phyloP scores from a whole-genome alignment of 116 monocot species.

The Cymodocea nodosa region DNA sequence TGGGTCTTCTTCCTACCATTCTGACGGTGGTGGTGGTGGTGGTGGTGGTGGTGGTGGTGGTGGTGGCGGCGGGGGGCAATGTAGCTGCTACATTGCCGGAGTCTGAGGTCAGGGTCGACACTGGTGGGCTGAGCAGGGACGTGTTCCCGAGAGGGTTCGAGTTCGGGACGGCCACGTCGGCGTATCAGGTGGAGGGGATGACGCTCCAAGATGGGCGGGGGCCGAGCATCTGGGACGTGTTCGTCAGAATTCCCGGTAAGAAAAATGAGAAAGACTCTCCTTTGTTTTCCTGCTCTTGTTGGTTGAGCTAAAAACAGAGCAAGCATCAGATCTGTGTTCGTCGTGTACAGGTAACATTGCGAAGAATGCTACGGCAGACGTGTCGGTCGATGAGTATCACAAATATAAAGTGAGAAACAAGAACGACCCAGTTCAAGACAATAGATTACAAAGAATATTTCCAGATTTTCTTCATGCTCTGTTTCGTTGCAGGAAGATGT shows the following conservation, averaged over 20 bases:
- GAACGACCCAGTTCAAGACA: too few relatives aligned
- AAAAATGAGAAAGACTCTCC: neutral
- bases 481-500: constrained; percentile 47
- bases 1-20: neutral
- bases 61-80: neutral
- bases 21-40: neutral
- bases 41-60: neutral
- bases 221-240: constrained; percentile 61
- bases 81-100: neutral
- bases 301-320: neutral
- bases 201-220: constrained; percentile 47
- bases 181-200: constrained; percentile 77
- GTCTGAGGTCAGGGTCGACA: constrained; percentile 2
- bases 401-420: constrained; percentile 40
- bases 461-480: neutral
- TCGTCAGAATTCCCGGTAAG: constrained; percentile 41
- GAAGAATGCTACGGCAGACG: constrained; percentile 56
- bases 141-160: constrained; percentile 49
- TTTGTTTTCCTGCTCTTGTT: neutral
- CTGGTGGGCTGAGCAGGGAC: constrained; percentile 29
- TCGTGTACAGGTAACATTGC: constrained; percentile 34
- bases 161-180: constrained; percentile 72
- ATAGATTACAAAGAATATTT: neutral
- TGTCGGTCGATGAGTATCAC: constrained; percentile 64
- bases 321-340: neutral